Evolutionary conservation across 2,329 filamentous ascomycete species (phyloP).

Genomic region (Apiospora sp.): DNA sequence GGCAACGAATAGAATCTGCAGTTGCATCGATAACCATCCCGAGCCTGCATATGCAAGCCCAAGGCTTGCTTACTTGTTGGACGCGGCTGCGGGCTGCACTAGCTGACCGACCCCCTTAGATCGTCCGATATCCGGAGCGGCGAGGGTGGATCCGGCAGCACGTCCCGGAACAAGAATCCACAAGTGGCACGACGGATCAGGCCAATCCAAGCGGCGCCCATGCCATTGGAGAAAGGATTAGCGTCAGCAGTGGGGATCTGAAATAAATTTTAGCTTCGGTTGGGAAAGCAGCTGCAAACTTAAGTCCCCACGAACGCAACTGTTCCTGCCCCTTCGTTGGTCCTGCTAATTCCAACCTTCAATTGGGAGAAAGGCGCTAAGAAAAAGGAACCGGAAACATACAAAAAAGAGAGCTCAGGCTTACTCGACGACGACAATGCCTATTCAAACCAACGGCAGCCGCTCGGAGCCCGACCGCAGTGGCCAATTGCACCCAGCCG

Average conservation of each 20-base stretch:
- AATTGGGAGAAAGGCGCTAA: not conserved
- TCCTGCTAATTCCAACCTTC: not conserved
- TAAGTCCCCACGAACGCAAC: not conserved
- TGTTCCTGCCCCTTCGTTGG: not conserved
- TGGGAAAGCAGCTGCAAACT: not conserved
- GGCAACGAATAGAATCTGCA: not conserved
- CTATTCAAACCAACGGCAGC: not conserved
- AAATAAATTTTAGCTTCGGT: constrained; percentile 4
- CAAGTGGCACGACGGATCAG: not conserved
- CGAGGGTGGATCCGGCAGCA: not conserved
- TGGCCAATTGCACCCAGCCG: not conserved
- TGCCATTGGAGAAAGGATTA: not conserved
- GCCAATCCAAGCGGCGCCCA: not conserved
- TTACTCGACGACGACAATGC: not conserved
- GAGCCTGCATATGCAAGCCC: not conserved
- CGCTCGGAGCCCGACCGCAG: not conserved
- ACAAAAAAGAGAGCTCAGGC: not conserved
- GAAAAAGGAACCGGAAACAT: not conserved
- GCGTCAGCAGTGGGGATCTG: not conserved
- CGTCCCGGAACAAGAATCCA: not conserved
- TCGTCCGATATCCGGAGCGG: constrained; percentile 11
- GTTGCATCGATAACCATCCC: not conserved
- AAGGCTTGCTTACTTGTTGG: not conserved
- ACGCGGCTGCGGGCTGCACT: not conserved
- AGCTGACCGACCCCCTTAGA: not conserved